Evolutionary conservation across 805 yeast species (phyloP).

Genomic region (Spencermartinsiella europaea): DNA sequence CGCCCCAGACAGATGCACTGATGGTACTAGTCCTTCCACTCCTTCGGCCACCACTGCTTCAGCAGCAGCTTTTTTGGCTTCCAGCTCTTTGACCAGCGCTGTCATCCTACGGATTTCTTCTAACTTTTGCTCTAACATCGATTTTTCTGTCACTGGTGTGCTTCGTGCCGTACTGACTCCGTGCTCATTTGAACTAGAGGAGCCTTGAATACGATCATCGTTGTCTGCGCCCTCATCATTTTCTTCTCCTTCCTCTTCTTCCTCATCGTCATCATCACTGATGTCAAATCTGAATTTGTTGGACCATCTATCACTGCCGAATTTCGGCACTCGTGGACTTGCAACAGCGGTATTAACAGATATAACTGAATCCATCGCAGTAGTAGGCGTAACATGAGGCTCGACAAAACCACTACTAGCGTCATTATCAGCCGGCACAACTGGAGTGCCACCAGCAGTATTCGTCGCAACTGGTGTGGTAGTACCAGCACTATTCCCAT

Average conservation of each 20-base stretch:
- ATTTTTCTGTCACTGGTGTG: constrained; percentile 9
- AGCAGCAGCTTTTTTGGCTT: constrained; percentile 7
- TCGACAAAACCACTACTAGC: too few species aligned
- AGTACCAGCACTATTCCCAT: too few species aligned
- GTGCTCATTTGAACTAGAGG: background rate
- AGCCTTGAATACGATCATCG: constrained; percentile 1
- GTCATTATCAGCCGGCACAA: background rate
- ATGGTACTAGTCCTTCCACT: background rate
- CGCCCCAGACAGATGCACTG: background rate
- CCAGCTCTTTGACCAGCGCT: constrained; percentile 8
- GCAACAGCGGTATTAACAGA: background rate
- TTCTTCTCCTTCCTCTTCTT: constrained; percentile 10
- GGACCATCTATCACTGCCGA: constrained; percentile 25
- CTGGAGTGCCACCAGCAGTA: background rate
- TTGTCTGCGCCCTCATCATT: constrained; percentile 18
- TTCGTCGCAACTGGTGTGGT: too few species aligned
- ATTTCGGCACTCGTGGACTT: constrained; percentile 2
- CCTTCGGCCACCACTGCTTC: background rate
- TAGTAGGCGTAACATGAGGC: background rate
- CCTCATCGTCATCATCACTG: constrained; percentile 21
- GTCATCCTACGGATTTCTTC: constrained; percentile 17
- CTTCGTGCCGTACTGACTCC: background rate
- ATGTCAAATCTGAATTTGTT: constrained; percentile 15
- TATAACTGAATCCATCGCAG: background rate
- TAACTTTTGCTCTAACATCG: constrained; percentile 17